Base-by-base conservation (phyloP, 2,329 filamentous ascomycete genomes). In the Calonectria montana region DNA sequence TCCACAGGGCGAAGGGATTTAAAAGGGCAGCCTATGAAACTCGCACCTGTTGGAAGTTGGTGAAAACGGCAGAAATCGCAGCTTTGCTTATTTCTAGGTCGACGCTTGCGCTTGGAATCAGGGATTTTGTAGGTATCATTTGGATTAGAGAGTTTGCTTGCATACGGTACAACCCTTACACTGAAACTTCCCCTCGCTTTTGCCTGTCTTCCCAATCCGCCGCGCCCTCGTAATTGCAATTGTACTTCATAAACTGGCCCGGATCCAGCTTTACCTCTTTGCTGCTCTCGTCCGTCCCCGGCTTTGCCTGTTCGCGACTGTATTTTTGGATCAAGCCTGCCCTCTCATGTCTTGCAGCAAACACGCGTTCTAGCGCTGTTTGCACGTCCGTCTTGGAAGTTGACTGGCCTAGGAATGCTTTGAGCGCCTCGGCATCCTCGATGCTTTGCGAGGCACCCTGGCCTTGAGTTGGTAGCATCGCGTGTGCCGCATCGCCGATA, bases 211-310 rank as follows among this genome's bases (percentile, higher is more conserved):
- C 75, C 75, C 75, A 77, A 15, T 77, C 72, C 2, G 39, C 53
- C 0, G 75, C 75, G 1, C 75, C 75, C 6, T 75, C 25, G 21
- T 77, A 77, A 10, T 77, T 70, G 25, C 75, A 77, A 23, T 77
- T 77, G 5, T 76, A 77, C 53, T 64, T 69, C 70, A 77, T 74
- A 18, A 77, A 77, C 47, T 77, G 73, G 1, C 65, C 75, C 10
- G 75, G 75, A 25, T 77, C 75, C 10, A 77, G 10, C 21, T 76
- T 77, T 1, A 77, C 41, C 66, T 68, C 67, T 23, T 70, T 77
- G 2, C 66, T 73, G 21, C 61, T 53, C 0, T 64, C 70, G 2
- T 77, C 75, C 15, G 75, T 76, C 4, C 71, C 75, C 0, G 75
- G 75, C 23, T 65, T 76, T 0, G 75, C 75, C 43, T 77, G 75